Conservation (phyloP, 306 rosid genomes). For the Chamaecrista fasciculata region DNA sequence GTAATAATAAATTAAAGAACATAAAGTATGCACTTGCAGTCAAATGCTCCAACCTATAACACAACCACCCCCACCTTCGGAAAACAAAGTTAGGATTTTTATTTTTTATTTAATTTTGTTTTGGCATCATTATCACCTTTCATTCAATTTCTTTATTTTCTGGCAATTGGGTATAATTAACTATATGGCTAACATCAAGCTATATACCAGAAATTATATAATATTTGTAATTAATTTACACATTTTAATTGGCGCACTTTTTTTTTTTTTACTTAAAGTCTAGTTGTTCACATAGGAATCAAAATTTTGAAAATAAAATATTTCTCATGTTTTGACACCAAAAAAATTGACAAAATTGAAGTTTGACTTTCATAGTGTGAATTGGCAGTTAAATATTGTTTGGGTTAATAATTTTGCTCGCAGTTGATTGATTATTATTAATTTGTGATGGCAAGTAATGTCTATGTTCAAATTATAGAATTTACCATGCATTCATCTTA, state of each 20-base stretch:
- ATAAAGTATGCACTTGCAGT: not conserved
- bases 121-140: constrained; percentile 22
- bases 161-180: constrained; percentile 19
- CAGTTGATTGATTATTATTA: no score
- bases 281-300: not conserved
- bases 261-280: not conserved
- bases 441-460: no score
- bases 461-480: no score
- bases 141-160: not conserved
- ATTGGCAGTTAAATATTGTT: no score
- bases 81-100: not conserved
- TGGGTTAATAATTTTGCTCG: no score
- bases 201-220: not conserved
- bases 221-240: not conserved
- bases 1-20: not conserved
- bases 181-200: constrained; percentile 18
- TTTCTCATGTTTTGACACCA: no score
- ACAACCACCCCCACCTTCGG: constrained; percentile 18
- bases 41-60: constrained; percentile 25
- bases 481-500: no score
- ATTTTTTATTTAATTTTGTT: not conserved
- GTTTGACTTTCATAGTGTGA: no score
- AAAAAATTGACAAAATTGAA: no score
- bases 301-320: no score
- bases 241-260: not conserved